Evolutionary conservation across 2,329 filamentous ascomycete genomes (phyloP), one percentile per base, ranked within the genome.

Genomic region (Cadophora gregata): DNA sequence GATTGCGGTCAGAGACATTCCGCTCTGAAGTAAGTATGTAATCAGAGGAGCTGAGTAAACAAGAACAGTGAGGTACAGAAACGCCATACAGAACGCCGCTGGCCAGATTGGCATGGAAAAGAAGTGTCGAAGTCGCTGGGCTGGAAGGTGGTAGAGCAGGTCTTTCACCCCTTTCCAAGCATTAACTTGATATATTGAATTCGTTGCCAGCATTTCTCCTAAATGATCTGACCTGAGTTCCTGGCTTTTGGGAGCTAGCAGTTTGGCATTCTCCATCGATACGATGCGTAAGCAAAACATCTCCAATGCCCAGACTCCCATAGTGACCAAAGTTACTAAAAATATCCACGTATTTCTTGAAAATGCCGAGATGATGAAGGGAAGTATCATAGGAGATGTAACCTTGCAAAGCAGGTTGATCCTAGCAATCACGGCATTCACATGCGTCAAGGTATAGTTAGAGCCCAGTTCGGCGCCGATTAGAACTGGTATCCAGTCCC

Each of bases 351-450:
- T 75, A 21, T 82, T 76, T 33, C 80, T 80, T 2, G 78, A 78
- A n/a, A 85, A 72, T 1, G 81, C 63, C 1, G 83, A 81, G 29
- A 85, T 81, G 9, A 82, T 76, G 4, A 86, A 75, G 1, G 83
- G 81, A 27, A 85, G 62, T 8, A 72, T 38, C 9, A 69, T 67
- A 3, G 84, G 84, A 1, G 81, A 81, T 31, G 84, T 64, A 7
- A 86, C 79, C 73, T 86, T 86, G 78, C 83, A 86, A 53, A 82
- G 77, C 12, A 86, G 78, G 64, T 86, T 84, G 64, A 86, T 85
- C 14, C 83, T 78, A 60, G 83, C 79, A 82, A 86, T 86, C 16
- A 80, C 80, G 1, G 84, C 80, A 70, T 86, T 86, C 24, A 85
- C 67, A 38, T 72, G 67, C 9, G 68, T 72, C 64, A 67, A 79